These are phyloP conservation scores for Phylloporus sp. DNA, from an alignment of 768 basidiomycete genomes.

Conservation along the genomic window DNA sequence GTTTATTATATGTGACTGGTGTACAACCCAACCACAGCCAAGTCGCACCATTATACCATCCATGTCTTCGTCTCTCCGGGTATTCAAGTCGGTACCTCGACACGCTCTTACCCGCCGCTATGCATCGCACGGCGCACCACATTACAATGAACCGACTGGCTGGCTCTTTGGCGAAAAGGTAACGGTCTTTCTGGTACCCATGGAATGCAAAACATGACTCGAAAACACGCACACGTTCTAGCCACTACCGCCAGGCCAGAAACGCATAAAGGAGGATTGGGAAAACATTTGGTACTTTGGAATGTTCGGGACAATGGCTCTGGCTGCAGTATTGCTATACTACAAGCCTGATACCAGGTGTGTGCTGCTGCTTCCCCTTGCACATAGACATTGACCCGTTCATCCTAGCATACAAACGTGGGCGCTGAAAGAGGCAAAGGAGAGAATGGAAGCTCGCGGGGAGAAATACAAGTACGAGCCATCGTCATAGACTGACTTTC, in stretches of 20 bases:
- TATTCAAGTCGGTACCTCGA: constrained; percentile 15
- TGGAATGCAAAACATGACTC: background rate
- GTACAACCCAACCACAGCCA: background rate
- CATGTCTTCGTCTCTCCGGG: constrained; percentile 49
- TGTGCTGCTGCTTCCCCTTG: constrained; percentile 20
- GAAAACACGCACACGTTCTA: constrained; percentile 25
- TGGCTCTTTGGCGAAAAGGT: constrained; percentile 90
- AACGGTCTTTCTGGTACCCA: background rate
- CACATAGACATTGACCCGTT: background rate
- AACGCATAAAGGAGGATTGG: constrained; percentile 86
- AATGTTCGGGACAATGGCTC: constrained; percentile 83
- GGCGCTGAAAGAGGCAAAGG: constrained; percentile 87
- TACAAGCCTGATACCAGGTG: constrained; percentile 95
- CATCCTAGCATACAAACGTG: constrained; percentile 77
- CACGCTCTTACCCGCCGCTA: constrained; percentile 39
- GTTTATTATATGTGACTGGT: constrained; percentile 16
- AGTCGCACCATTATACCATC: background rate
- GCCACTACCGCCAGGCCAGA: constrained; percentile 77
- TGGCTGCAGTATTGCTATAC: constrained; percentile 72
- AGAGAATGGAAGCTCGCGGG: constrained; percentile 87
- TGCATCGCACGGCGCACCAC: constrained; percentile 73
- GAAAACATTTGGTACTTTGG: constrained; percentile 87
- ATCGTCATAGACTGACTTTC: constrained; percentile 29
- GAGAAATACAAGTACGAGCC: constrained; percentile 84
- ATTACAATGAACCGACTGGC: constrained; percentile 86